These are phyloP conservation scores for Furcasterigmium furcatum DNA, from an alignment of 2,329 filamentous ascomycete genomes.

Conservation along the genomic window DNA sequence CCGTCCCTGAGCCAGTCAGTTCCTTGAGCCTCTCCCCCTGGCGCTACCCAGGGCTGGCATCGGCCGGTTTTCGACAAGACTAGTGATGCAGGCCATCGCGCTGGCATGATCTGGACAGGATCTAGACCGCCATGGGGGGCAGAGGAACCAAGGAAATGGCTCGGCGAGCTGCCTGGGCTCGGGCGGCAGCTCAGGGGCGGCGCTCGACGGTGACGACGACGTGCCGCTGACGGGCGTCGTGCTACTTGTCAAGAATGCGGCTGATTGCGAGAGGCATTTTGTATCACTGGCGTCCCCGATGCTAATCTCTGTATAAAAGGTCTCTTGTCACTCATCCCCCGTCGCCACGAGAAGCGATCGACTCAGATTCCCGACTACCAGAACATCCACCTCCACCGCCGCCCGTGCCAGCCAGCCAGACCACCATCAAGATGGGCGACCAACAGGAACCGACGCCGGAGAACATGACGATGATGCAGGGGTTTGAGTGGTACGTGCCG, in stretches of 20 bases:
- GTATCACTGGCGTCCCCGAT: no score
- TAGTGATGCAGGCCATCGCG: neutral
- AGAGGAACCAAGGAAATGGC: neutral
- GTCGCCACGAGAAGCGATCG: no score
- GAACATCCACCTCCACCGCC: no score
- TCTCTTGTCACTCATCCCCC: no score
- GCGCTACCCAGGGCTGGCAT: neutral
- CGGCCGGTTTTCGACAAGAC: neutral
- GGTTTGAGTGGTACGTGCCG: constrained; percentile 72
- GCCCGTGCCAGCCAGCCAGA: neutral
- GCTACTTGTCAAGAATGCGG: neutral
- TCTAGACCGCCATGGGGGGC: neutral
- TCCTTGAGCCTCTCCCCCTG: neutral
- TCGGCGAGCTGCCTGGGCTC: neutral
- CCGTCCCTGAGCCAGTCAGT: neutral
- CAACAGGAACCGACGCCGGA: constrained; percentile 25
- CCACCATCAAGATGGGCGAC: constrained; percentile 9
- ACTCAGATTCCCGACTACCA: no score
- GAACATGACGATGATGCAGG: constrained; percentile 62
- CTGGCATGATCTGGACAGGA: no score
- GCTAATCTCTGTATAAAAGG: no score
- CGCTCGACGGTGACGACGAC: neutral
- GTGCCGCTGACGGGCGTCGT: neutral
- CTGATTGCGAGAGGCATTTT: no score
- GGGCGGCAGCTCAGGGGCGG: neutral